phyloP scores from a whole-genome alignment of 2,329 filamentous ascomycete species.

The Nigrograna mackinnonii region DNA sequence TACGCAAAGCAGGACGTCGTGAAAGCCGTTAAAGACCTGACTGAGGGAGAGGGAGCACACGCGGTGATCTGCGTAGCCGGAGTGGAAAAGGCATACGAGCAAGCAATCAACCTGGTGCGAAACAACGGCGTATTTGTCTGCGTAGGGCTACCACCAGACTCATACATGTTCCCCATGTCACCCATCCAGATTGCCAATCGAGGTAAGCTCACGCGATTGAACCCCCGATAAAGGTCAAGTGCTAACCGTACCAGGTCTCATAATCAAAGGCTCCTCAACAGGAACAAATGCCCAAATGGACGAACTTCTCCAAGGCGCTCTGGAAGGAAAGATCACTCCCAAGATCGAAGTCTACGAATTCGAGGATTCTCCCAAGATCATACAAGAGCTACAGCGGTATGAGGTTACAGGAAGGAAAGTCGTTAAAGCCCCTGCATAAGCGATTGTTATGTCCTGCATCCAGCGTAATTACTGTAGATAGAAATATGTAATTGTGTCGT shows the following conservation, averaged over 20 bases:
- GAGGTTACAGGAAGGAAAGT: constrained; percentile 42
- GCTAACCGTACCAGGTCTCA: constrained; percentile 32
- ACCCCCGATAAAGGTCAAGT: too few species aligned
- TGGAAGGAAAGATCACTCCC: constrained; percentile 45
- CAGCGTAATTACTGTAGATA: too few species aligned
- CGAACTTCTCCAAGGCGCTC: constrained; percentile 48
- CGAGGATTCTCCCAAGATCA: constrained; percentile 37
- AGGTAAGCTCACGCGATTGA: constrained; percentile 26
- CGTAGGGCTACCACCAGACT: constrained; percentile 49
- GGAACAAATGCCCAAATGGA: constrained; percentile 51
- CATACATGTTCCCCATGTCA: constrained; percentile 49
- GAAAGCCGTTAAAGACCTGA: constrained; percentile 42
- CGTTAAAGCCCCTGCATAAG: constrained; percentile 28
- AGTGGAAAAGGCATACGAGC: constrained; percentile 47
- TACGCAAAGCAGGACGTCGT: constrained; percentile 62
- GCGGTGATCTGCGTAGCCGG: constrained; percentile 52
- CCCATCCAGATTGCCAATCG: constrained; percentile 53
- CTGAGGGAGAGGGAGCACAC: constrained; percentile 49
- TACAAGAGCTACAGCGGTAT: constrained; percentile 35
- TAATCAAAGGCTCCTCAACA: constrained; percentile 51
- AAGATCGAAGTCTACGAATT: constrained; percentile 42
- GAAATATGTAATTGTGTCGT: too few species aligned
- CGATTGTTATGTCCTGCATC: too few species aligned
- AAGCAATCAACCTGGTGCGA: constrained; percentile 48
- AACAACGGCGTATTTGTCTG: constrained; percentile 53